Base-by-base conservation (phyloP, 495 filamentous ascomycete species). In the Polyplosphaeria fusca region DNA sequence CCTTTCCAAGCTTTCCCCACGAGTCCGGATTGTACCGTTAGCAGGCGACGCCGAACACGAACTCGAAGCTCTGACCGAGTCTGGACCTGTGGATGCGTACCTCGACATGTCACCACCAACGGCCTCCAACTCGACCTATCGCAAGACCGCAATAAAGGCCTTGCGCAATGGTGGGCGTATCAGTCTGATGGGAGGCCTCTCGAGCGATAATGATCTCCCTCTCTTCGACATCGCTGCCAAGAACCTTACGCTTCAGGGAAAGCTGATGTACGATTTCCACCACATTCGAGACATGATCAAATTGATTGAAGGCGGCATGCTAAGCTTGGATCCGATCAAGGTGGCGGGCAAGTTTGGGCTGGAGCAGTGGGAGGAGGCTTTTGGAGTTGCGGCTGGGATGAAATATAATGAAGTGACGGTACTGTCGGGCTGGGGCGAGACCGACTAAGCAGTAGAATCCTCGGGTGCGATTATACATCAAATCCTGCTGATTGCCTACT, bases 181-280 rank as follows among this genome's bases (percentile, higher is more conserved):
- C 20, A 63, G 59, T 30, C 26, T 66, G 25, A 66, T 66, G 59
- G 63, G 63, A 7, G 7, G 7, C 30, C n/a, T n/a, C n/a, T n/a
- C n/a, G n/a, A n/a, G n/a, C n/a, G 7, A 35, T 35, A 14, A 35
- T 7, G 30, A 35, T 35, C 30, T 14, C 14, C 14, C 14, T 14
- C 7, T 35, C 7, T 14, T 14, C 14, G 14, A 7, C 30, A 35
- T 35, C 30, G 14, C 14, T 7, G 30, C 7, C 7, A 35, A 35
- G 14, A 35, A 35, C 30, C 14, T 35, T 7, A 7, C 30, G 7
- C 14, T 35, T 7, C 30, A 35, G 7, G 30, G 30, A 35, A 35
- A 35, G 30, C 14, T 35, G 30, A 35, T 35, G 30, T 35, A 35
- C 14, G 30, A n/a, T n/a, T n/a, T n/a, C n/a, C n/a, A n/a, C n/a